These are phyloP conservation scores for Sechiopsis laciniata DNA, from an alignment of 306 rosid species.

Conservation along the genomic window DNA sequence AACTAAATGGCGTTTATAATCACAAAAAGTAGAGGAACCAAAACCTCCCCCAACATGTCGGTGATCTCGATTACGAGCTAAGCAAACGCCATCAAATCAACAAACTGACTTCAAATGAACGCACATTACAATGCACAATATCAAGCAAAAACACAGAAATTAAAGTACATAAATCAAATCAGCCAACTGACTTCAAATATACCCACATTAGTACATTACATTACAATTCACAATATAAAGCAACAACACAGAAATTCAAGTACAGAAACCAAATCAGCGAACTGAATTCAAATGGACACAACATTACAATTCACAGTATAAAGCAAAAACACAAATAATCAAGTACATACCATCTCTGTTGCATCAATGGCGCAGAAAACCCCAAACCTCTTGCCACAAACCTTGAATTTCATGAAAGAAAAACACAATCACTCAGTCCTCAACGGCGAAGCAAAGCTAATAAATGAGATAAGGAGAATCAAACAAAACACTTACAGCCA, in stretches of 20 bases:
- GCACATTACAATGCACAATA: conserved; percentile 7
- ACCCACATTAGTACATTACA: neutral
- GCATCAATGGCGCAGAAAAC: conserved; percentile 14
- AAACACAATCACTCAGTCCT: neutral
- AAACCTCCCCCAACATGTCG: neutral
- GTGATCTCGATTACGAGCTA: neutral
- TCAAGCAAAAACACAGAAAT: neutral
- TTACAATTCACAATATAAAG: neutral
- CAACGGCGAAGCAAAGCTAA: neutral
- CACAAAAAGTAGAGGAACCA: conserved; percentile 8
- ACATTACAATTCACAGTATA: neutral
- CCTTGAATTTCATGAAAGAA: conserved; percentile 7
- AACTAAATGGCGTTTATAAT: neutral
- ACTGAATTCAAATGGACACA: neutral
- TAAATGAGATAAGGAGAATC: conserved; percentile 12
- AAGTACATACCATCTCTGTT: conserved; percentile 13
- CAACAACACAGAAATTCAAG: neutral
- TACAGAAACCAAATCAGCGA: neutral
- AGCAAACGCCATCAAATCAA: neutral
- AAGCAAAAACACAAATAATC: neutral
- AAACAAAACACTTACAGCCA: conserved; percentile 35
- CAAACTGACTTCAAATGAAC: conserved; percentile 1
- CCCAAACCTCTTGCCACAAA: conserved; percentile 1
- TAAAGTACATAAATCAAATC: neutral
- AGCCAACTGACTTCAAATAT: neutral